A percentile compares a stretch with the other conserved stretches of the same genome.
Evolutionary conservation across 768 basidiomycete genomes (phyloP).

Genomic region (Podaxis sp.): DNA sequence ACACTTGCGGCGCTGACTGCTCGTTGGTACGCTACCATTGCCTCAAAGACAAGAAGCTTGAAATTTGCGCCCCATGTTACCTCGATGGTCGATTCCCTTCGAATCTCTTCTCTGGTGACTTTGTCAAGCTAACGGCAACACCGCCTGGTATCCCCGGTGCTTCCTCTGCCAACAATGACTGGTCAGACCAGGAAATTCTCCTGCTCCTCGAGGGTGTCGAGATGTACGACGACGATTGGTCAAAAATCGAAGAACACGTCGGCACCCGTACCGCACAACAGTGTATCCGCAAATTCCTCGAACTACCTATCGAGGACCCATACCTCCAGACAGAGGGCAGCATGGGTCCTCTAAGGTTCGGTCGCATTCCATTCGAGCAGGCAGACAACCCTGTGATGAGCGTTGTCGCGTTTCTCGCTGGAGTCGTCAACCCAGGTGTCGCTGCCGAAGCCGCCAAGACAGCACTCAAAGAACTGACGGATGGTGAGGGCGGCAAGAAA

Average conservation of each 20-base stretch:
- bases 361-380: constrained; percentile 85
- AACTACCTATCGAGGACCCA: constrained; percentile 94
- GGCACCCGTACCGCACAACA: constrained; percentile 89
- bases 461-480: constrained; percentile 77
- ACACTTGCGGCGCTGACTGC: constrained; percentile 95
- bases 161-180: constrained; percentile 51
- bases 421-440: constrained; percentile 84
- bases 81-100: constrained; percentile 96
- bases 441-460: constrained; percentile 93
- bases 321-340: constrained; percentile 78
- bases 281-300: constrained; percentile 93
- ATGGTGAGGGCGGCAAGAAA: constrained; percentile 40
- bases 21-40: constrained; percentile 86
- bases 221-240: constrained; percentile 99
- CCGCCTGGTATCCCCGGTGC: constrained; percentile 36
- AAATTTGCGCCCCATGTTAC: constrained; percentile 90
- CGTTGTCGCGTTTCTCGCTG: constrained; percentile 95
- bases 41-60: constrained; percentile 87
- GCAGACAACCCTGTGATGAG: constrained; percentile 98
- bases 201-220: constrained; percentile 93
- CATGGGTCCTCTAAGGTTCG: constrained; percentile 71
- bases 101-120: constrained; percentile 95
- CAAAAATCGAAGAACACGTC: constrained; percentile 87
- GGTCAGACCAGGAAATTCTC: constrained; percentile 89
- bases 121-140: constrained; percentile 72